Evolutionary conservation across 176 grass and related monocot genomes (phyloP).

Genomic region (Melocanna baccifera): DNA sequence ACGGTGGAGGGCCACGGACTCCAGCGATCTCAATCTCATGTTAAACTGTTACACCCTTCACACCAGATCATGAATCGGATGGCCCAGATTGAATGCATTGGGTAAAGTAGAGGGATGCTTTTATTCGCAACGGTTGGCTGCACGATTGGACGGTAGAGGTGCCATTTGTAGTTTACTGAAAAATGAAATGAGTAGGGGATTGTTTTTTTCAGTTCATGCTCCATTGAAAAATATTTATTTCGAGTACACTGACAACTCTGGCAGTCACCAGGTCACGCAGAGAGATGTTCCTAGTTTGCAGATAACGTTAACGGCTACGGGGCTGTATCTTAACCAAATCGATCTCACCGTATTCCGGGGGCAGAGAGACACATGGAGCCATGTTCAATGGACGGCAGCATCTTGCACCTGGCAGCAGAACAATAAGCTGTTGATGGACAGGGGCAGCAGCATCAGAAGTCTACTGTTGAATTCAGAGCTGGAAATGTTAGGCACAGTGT

Average conservation of each 20-base stretch:
- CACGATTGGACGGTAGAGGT: not conserved
- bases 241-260: not conserved
- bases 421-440: not conserved
- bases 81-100: not conserved
- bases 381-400: conserved; percentile 14
- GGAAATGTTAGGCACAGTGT: not conserved
- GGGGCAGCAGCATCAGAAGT: not conserved
- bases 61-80: not conserved
- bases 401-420: not conserved
- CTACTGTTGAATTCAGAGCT: not conserved
- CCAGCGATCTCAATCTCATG: not conserved
- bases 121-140: not conserved
- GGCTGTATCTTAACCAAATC: not conserved
- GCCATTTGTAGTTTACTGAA: not conserved
- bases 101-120: not conserved
- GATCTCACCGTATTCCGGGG: not conserved
- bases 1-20: not conserved
- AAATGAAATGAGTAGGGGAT: not conserved
- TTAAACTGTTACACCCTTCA: not conserved
- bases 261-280: not conserved
- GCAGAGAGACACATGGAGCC: conserved; percentile 25
- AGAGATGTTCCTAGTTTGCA: not conserved
- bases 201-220: not conserved
- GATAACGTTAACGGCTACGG: conserved; percentile 16
- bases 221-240: not conserved